Evolutionary conservation across 129 eudicot species (phyloP).

Genomic region (Silybum marianum): DNA sequence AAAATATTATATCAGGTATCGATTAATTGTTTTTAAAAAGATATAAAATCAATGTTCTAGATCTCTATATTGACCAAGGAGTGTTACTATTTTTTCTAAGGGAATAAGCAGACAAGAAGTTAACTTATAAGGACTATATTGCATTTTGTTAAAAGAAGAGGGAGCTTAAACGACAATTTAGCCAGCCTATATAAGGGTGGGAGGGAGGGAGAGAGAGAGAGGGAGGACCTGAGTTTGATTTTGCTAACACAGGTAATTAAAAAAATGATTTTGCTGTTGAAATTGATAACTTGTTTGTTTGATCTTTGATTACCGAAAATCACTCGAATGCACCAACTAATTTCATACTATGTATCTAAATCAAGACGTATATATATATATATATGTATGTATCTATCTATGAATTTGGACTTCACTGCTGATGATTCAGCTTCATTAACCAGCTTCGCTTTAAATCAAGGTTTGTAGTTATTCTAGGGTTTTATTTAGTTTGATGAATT

Average conservation of each 20-base stretch:
- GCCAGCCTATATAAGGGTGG: not conserved
- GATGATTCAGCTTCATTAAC: constrained; percentile 7
- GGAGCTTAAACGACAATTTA: not conserved
- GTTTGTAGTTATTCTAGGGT: constrained; percentile 7
- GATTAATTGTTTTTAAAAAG: too few relatives aligned
- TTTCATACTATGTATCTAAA: constrained; percentile 14
- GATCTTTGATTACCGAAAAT: constrained; percentile 21
- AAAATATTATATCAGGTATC: too few relatives aligned
- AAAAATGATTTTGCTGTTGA: constrained; percentile 11
- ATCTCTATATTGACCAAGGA: too few relatives aligned
- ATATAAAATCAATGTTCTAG: too few relatives aligned
- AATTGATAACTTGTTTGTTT: constrained; percentile 20
- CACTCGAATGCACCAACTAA: not conserved
- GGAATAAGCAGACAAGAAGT: not conserved
- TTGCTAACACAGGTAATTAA: constrained; percentile 27
- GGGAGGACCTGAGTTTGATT: constrained; percentile 22
- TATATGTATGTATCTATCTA: not conserved
- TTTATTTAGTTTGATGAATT: not conserved
- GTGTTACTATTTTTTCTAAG: not conserved
- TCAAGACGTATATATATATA: not conserved
- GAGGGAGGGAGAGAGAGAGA: not conserved
- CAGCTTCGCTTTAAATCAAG: constrained; percentile 9
- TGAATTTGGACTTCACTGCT: constrained; percentile 11
- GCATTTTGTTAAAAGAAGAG: not conserved
- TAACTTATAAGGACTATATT: constrained; percentile 13